Conservation (phyloP, 805 yeast genomes). For the Barnettozyma sucrosica region DNA sequence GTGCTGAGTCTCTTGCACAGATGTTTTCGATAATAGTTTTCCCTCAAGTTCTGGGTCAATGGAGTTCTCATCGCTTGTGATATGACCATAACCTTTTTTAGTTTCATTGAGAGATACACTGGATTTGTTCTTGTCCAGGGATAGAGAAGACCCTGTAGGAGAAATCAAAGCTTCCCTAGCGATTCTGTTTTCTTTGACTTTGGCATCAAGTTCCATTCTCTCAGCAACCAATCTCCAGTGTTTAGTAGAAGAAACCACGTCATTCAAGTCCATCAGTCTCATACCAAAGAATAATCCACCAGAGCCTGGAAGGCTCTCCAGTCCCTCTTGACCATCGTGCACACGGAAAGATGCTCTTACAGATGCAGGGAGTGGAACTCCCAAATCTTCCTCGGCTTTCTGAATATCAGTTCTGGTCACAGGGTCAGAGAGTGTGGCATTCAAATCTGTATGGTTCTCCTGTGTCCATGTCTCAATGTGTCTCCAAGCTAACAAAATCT, state of each 20-base stretch:
- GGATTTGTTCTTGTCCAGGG: slow-evolving; percentile 17
- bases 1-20: slow-evolving; percentile 12
- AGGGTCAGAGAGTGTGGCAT: slow-evolving; percentile 69
- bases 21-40: slow-evolving; percentile 11
- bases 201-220: slow-evolving; percentile 27
- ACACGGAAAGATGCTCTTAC: slow-evolving; percentile 72
- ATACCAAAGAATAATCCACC: slow-evolving; percentile 77
- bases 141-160: slow-evolving; percentile 24
- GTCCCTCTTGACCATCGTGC: slow-evolving; percentile 87
- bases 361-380: slow-evolving; percentile 68
- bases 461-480: slow-evolving; percentile 82
- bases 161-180: slow-evolving; percentile 21
- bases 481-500: slow-evolving; percentile 76
- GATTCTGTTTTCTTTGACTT: slow-evolving; percentile 20
- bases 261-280: slow-evolving; percentile 74
- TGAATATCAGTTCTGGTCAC: slow-evolving; percentile 76
- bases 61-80: slow-evolving; percentile 13
- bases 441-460: slow-evolving; percentile 73
- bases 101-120: slow-evolving; percentile 24
- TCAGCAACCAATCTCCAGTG: slow-evolving; percentile 77
- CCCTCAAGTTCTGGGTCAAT: slow-evolving; percentile 18
- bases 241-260: slow-evolving; percentile 71
- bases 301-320: slow-evolving; percentile 64
- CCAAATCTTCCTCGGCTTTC: slow-evolving; percentile 80
- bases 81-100: slow-evolving; percentile 26